Evolutionary conservation across 371 early-diverging fungal species (phyloP).

Genomic region (Mortierella sp.): DNA sequence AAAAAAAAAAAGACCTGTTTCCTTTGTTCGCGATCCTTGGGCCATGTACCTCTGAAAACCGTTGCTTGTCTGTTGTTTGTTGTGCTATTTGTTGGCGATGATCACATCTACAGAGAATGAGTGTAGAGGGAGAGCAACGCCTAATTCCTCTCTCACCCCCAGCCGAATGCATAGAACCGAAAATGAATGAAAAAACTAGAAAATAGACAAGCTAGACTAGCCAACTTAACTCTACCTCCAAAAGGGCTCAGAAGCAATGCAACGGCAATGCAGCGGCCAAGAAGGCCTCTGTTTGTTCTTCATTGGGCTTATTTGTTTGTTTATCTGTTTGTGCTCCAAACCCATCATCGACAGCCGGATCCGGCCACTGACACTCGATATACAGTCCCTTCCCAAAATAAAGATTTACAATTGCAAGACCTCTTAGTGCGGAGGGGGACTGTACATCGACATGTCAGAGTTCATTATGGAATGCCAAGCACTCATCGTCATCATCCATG

Average conservation of each 20-base stretch:
- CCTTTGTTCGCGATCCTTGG: background rate
- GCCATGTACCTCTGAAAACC: background rate
- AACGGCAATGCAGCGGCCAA: background rate
- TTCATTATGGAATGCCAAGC: constrained; percentile 6
- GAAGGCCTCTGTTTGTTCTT: background rate
- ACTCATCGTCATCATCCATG: background rate
- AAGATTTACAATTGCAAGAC: too few relatives aligned
- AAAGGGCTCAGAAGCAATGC: background rate
- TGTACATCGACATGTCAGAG: background rate
- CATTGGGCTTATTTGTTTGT: background rate
- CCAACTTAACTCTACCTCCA: background rate
- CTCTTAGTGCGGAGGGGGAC: too few relatives aligned
- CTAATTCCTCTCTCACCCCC: background rate
- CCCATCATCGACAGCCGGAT: background rate
- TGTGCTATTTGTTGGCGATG: background rate
- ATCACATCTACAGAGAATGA: background rate
- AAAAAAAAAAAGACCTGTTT: background rate
- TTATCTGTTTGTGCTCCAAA: background rate
- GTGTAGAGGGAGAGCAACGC: background rate
- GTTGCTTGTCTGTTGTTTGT: background rate
- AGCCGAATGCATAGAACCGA: background rate
- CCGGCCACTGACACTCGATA: background rate
- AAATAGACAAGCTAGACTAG: background rate
- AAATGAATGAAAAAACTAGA: background rate
- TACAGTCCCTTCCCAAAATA: too few relatives aligned